Percentiles rank a stretch among this genome's conserved stretches.
These are phyloP conservation scores for Artemisia annua DNA, from an alignment of 129 eudicot species.

Conservation along the genomic window DNA sequence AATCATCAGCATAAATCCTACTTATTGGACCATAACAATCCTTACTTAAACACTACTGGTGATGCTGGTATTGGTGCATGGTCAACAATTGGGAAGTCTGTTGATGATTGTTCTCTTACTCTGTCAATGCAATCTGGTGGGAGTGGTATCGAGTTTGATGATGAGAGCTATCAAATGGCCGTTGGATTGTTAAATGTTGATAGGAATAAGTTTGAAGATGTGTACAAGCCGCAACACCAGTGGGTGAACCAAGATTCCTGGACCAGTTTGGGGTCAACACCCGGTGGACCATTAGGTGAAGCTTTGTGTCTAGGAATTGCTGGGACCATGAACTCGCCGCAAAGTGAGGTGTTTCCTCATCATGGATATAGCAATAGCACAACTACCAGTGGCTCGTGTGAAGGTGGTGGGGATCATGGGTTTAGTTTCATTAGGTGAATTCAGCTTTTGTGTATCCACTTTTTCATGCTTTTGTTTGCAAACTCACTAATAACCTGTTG, in stretches of 20 bases:
- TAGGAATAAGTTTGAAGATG: slow-evolving; percentile 16
- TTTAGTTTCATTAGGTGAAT: slow-evolving; percentile 34
- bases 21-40: neutral
- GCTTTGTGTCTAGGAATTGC: slow-evolving; percentile 59
- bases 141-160: slow-evolving; percentile 28
- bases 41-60: neutral
- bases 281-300: slow-evolving; percentile 78
- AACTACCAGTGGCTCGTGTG: slow-evolving; percentile 28
- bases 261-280: slow-evolving; percentile 40
- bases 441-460: neutral
- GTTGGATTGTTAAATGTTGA: slow-evolving; percentile 29
- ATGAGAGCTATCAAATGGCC: slow-evolving; percentile 14
- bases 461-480: neutral
- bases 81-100: slow-evolving; percentile 27
- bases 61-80: slow-evolving; percentile 39
- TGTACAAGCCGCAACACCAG: slow-evolving; percentile 17
- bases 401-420: slow-evolving; percentile 25
- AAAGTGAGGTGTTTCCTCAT: slow-evolving; percentile 28
- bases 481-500: neutral
- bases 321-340: slow-evolving; percentile 6
- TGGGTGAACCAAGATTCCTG: slow-evolving; percentile 44
- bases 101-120: slow-evolving; percentile 38
- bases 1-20: slow-evolving; percentile 24
- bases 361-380: slow-evolving; percentile 34
- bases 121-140: slow-evolving; percentile 54